Base-by-base conservation (phyloP, 2,329 filamentous ascomycete species). In the Cercospora brassicicola region DNA sequence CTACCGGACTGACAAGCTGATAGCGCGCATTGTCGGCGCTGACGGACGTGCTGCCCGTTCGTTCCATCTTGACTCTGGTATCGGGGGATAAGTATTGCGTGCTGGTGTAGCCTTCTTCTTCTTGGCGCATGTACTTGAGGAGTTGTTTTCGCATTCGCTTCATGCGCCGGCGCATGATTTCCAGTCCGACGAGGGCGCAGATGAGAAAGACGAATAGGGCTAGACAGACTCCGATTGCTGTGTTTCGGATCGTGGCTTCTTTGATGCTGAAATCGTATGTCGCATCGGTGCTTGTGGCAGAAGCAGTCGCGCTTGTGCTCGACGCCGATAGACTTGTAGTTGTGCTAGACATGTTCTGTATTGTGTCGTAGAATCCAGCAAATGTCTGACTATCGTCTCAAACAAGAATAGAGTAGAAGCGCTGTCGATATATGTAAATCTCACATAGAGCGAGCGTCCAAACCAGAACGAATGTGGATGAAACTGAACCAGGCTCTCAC, bases 261-360 rank as follows among this genome's bases (percentile, higher is more conserved):
- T 61, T 62, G 59, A 69, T 66, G 33, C 57, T 67, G 62, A 67
- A 69, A 20, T 64, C 60, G 59, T 65, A 69, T n/a, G 56, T 66
- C n/a, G 65, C 55, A 39, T 64, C 60, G 18, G 67, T 65, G 48
- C 57, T 45, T 8, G 67, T 59, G 8, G 63, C 26, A 11, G 59
- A 31, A n/a, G 48, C 53, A 9, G 33, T 36, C 11, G 65, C 23
- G 30, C 45, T 67, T 26, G 64, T 36, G 7, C 61, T 60, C 10
- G 65, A 53, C 31, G 68, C 57, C 6, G 68, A 45, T 53, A 61
- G 59, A 9, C 31, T 23, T 18, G 39, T 23, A 23, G 31, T 30
- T 4, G 7, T 59, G 51, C 20, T 57, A 8, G 62, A 45, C 61
- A 63, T 62, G 20, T 23, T 53, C 28, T 62, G 18, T 63, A 28